Evolutionary conservation across 116 monocot species (phyloP), one percentile per base, ranked within the genome.

Genomic region (Cymodocea nodosa): DNA sequence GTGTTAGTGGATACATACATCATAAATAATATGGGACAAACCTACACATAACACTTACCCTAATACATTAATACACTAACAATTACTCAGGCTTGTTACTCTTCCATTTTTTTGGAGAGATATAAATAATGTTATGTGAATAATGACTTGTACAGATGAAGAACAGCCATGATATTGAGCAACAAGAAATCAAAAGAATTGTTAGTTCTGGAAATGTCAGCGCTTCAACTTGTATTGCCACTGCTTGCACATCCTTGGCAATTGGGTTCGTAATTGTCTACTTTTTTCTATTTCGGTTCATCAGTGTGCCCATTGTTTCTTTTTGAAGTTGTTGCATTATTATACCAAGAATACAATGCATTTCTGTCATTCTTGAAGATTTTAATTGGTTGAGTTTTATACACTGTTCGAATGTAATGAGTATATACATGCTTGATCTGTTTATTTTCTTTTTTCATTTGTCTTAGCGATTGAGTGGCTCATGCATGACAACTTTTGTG

Each of bases 111-210:
- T 20, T 49, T 65, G 37, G 0, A 22, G 23, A 15, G 50, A 11
- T 15, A 12, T 65, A 11, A 22, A 22, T 23, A 15, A 50, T 64
- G 15, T 64, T 64, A 23, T 8, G 37, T 14, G 15, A 23, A 50
- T 23, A 60, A 60, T 56, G 44, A 64, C 23, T 52, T 48, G n/a
- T 55, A 56, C 81, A 94, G 94, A 80, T 91, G 82, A 82, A 77
- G 66, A 77, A 34, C 68, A 91, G 58, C 9, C 56, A 75, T 40
- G 66, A 84, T 62, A 57, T 84, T 16, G 74, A 83, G 58, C 83
- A 77, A 40, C 77, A 91, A 76, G 91, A 91, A 74, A 82, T 97
- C 35, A 87, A 77, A 75, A 83, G 77, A 68, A 91, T 88, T 60
- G 85, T 80, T 15, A 78, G 20, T 71, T 80, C 97, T 60, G 84